Base-by-base conservation (phyloP, 228 moss, liverwort and hornwort species). In the Sphagnum magellanicum region DNA sequence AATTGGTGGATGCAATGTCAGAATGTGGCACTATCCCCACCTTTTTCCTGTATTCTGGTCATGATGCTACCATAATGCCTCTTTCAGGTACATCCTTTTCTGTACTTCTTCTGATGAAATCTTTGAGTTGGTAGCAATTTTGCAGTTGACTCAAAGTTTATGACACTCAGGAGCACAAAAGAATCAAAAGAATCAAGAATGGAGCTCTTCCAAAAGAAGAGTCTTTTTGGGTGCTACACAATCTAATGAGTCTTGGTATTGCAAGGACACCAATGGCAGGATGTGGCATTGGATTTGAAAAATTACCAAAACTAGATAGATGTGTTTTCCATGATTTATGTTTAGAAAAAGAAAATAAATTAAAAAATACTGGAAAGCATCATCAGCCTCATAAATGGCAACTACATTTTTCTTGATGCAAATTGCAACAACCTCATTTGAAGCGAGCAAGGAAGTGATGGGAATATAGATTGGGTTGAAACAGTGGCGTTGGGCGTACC, bases 21-120 rank as follows among this genome's bases (percentile, higher is more conserved):
- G 72, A 86, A 60, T 67, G 76, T 52, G 74, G 69, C 5, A 66
- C 57, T 16, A 17, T 71, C 49, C 49, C 72, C 60, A 52, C 53
- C 6, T 70, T 90, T 49, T 76, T 74, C 69, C 73, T 90, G 0
- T 84, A 90, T 66, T 84, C 89, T 6, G 82, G 89, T 69, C 89
- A 90, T 60, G 89, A 90, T 72, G 73, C 65, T 48, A 87, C 87
- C 70, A 75, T 87, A 64, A 87, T 90, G 81, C 82, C 87, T 16
- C 79, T 90, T 51, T 84, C 89, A 73, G 87, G 89, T 89, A 8
- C 55, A 55, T 32, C 17, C 67, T 53, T 47, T 46, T 59, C 12
- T 32, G 16, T 4, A 15, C 49, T 68, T 13, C 46, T 68, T 15
- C 6, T 55, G 4, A 5, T 17, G 51, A 15, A 15, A 15, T 59